These are phyloP conservation scores for Dentipellis sp. DNA, from an alignment of 768 basidiomycete species.

Conservation along the genomic window DNA sequence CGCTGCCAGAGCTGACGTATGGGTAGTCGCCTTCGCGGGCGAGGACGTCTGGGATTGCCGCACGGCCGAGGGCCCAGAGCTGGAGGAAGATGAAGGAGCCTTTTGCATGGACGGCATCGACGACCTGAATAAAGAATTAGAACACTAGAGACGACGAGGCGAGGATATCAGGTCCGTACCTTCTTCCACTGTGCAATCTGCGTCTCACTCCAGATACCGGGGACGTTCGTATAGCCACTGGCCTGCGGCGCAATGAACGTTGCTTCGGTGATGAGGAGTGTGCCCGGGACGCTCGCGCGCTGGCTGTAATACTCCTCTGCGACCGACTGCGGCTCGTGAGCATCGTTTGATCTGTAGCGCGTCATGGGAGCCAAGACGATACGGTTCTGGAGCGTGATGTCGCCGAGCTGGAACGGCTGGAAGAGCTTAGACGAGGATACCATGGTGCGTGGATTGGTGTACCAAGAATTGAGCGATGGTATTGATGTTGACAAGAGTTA, in stretches of 20 bases:
- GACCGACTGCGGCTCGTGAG: conserved; percentile 7
- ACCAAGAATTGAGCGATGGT: too few species aligned
- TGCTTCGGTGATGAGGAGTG: conserved; percentile 22
- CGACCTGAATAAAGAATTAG: conserved; percentile 13
- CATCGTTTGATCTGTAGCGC: conserved; percentile 9
- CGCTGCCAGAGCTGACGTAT: not conserved
- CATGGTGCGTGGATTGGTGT: too few species aligned
- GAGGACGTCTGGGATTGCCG: conserved; percentile 8
- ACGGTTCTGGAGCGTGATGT: conserved; percentile 12
- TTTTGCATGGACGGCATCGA: conserved; percentile 26
- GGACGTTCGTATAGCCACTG: conserved; percentile 20
- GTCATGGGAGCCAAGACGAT: conserved; percentile 17
- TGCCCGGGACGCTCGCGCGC: conserved; percentile 10
- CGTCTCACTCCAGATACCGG: conserved; percentile 19
- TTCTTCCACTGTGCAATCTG: conserved; percentile 2
- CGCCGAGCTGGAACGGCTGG: conserved; percentile 13
- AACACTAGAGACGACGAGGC: not conserved
- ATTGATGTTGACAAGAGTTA: too few species aligned
- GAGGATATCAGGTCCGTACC: not conserved
- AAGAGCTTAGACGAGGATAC: conserved; percentile 9
- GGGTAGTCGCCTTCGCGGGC: not conserved
- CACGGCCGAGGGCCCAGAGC: conserved; percentile 28
- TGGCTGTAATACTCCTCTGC: conserved; percentile 6
- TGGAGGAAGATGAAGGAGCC: conserved; percentile 26
- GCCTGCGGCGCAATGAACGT: conserved; percentile 22